Percentiles rank a stretch among this genome's conserved stretches.
Conservation (phyloP, 1,139 yeast genomes). For the Suhomyces ambrosiae region DNA sequence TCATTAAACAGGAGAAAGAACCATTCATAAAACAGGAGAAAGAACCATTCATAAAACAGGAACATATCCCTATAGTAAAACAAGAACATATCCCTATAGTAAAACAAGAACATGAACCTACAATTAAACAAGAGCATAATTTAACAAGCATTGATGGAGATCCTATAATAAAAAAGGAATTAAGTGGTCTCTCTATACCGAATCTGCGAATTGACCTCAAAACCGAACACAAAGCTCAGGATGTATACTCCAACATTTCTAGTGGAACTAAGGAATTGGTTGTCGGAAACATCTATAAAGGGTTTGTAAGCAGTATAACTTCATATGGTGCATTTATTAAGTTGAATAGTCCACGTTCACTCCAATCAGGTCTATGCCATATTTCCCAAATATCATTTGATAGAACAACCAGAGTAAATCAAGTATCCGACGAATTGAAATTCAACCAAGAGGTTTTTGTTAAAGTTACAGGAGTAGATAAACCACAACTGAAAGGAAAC, state of each 20-base stretch:
- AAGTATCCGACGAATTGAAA: conserved; percentile 61
- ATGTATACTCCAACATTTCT: background rate
- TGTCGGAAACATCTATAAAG: conserved; percentile 55
- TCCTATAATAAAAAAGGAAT: background rate
- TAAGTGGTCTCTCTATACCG: conserved; percentile 23
- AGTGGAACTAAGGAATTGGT: conserved; percentile 3
- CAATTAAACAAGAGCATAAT: background rate
- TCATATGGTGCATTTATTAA: conserved; percentile 80
- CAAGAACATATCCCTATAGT: background rate
- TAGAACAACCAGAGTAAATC: conserved; percentile 48
- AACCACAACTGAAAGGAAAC: conserved; percentile 20
- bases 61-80: background rate
- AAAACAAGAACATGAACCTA: background rate
- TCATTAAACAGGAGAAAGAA: background rate
- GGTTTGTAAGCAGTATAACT: conserved; percentile 60
- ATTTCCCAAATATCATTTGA: conserved; percentile 63
- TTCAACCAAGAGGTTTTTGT: conserved; percentile 67
- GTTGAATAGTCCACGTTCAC: conserved; percentile 26
- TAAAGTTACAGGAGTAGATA: conserved; percentile 52
- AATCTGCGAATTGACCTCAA: conserved; percentile 4
- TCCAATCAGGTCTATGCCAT: conserved; percentile 67
- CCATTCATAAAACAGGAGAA: background rate
- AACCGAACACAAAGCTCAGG: background rate
- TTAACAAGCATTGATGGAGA: background rate
- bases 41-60: background rate